phyloP scores from a whole-genome alignment of 2,329 filamentous ascomycete genomes.

The Fusarium newnesense region DNA sequence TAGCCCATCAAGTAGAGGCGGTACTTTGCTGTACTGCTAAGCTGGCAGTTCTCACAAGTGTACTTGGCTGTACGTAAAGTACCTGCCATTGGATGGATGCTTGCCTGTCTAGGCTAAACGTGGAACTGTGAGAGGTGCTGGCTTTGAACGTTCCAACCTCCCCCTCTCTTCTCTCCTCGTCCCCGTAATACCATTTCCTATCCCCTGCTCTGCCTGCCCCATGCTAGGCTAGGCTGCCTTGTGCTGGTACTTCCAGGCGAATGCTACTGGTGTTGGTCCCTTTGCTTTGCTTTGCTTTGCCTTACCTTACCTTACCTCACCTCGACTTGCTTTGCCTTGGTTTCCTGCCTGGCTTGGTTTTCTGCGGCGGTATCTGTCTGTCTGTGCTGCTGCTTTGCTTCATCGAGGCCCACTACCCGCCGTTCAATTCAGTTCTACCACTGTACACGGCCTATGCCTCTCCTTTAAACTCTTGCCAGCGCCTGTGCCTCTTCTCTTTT shows the following conservation, averaged over 20 bases:
- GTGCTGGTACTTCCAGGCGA: constrained; percentile 4
- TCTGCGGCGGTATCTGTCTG: constrained; percentile 4
- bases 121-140: constrained; percentile 16
- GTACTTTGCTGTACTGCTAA: neutral
- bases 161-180: constrained; percentile 4
- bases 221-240: neutral
- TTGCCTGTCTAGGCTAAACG: constrained; percentile 16
- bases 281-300: neutral
- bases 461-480: neutral
- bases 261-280: constrained; percentile 11
- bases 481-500: constrained; percentile 1
- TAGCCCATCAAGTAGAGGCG: constrained; percentile 1
- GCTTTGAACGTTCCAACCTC: constrained; percentile 16
- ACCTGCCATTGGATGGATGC: constrained; percentile 4
- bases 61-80: constrained; percentile 17
- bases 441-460: constrained; percentile 15
- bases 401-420: constrained; percentile 21
- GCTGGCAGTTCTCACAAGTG: neutral
- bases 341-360: constrained; percentile 35
- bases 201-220: neutral
- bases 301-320: neutral
- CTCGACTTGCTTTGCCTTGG: constrained; percentile 14
- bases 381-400: constrained; percentile 13
- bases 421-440: constrained; percentile 11
- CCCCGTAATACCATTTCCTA: constrained; percentile 5